phyloP scores from a whole-genome alignment of 2,329 filamentous ascomycete species.

The Aurifilum marmelostoma region DNA sequence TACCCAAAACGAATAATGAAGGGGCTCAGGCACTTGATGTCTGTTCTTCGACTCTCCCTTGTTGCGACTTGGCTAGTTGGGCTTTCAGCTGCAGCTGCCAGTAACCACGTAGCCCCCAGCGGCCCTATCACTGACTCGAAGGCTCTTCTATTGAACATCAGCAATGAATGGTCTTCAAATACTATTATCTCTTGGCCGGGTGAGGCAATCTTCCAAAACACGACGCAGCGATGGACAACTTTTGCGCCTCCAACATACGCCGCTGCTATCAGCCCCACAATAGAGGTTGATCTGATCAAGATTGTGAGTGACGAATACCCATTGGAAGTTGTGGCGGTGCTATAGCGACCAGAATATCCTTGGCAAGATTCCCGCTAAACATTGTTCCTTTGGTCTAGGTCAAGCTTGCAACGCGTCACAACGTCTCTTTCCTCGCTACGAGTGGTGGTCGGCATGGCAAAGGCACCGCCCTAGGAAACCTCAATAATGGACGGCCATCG shows the following conservation, averaged over 20 bases:
- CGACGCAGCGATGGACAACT: constrained; percentile 6
- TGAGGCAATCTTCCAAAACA: background rate
- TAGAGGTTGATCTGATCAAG: constrained; percentile 5
- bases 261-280: constrained; percentile 11
- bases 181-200: background rate
- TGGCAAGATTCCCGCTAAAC: too few species aligned
- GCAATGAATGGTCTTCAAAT: background rate
- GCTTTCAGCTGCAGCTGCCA: background rate
- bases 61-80: background rate
- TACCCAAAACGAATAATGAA: background rate
- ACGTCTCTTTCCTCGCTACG: background rate
- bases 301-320: background rate
- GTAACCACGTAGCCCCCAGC: background rate
- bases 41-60: background rate
- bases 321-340: background rate
- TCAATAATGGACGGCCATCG: constrained; percentile 51
- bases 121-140: background rate
- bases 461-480: background rate
- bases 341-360: background rate
- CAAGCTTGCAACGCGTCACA: background rate
- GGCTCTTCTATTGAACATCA: background rate
- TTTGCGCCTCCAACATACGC: constrained; percentile 10
- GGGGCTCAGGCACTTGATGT: background rate
- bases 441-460: background rate
- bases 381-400: background rate